phyloP scores from a whole-genome alignment of 2,329 filamentous ascomycete species.

The Bipolaris zeicola region DNA sequence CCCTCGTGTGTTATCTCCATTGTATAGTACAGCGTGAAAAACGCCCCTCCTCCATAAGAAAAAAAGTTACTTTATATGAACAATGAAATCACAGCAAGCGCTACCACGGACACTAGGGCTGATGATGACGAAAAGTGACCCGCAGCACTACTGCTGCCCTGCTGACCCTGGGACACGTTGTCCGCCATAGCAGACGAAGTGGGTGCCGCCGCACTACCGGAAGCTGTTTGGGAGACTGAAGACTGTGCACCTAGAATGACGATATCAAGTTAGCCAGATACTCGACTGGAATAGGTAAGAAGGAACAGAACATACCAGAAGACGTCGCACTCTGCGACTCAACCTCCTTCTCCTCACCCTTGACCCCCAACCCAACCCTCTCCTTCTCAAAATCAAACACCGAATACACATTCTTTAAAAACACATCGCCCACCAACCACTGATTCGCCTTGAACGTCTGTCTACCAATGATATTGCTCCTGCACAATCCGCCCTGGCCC shows the following conservation, averaged over 20 bases:
- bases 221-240: neutral
- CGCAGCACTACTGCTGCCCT: neutral
- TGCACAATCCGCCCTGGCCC: conserved; percentile 46
- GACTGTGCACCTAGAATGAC: neutral
- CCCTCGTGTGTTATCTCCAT: too few relatives aligned
- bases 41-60: too few relatives aligned
- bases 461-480: conserved; percentile 76
- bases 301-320: conserved; percentile 2
- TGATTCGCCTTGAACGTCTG: conserved; percentile 65
- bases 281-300: too few relatives aligned
- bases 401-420: conserved; percentile 87
- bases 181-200: conserved; percentile 5
- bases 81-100: neutral
- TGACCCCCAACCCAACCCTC: conserved; percentile 61
- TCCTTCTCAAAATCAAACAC: conserved; percentile 78
- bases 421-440: conserved; percentile 86
- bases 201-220: neutral
- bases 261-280: too few relatives aligned
- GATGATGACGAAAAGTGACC: neutral
- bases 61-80: conserved; percentile 8
- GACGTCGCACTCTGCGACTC: conserved; percentile 4
- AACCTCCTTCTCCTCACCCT: conserved; percentile 16
- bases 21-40: too few relatives aligned
- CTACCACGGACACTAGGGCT: neutral
- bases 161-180: conserved; percentile 5